Percentiles rank a stretch among this genome's conserved stretches.
These are phyloP conservation scores for Carex littledalei DNA, from an alignment of 176 grass and related monocot species.

Conservation along the genomic window DNA sequence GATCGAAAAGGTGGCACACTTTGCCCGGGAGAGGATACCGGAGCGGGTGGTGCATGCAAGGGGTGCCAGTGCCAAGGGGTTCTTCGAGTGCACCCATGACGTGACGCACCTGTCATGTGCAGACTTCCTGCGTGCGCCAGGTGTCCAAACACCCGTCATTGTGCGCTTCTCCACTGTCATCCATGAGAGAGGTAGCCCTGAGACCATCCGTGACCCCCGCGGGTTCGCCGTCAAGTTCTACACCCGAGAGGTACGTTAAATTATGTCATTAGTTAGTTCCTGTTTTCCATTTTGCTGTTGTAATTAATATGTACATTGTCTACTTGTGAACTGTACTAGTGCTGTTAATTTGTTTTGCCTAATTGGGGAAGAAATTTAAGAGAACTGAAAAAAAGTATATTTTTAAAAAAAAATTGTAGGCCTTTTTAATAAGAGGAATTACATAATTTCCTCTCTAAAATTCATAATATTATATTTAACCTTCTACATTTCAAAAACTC, in stretches of 20 bases:
- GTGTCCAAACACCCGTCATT: conserved; percentile 48
- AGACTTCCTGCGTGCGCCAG: conserved; percentile 72
- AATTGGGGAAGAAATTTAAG: too few relatives aligned
- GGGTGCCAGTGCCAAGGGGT: conserved; percentile 79
- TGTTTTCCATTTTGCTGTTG: neutral
- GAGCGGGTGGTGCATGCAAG: conserved; percentile 84
- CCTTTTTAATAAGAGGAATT: neutral
- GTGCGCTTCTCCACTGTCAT: conserved; percentile 92
- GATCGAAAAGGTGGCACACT: conserved; percentile 77
- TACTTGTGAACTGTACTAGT: neutral
- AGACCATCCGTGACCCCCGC: conserved; percentile 88
- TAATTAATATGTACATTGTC: neutral
- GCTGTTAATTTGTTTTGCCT: too few relatives aligned
- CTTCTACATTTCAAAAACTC: too few relatives aligned
- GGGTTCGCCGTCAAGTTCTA: conserved; percentile 97
- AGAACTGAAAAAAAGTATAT: too few relatives aligned
- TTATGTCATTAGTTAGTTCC: neutral
- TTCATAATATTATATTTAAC: too few relatives aligned
- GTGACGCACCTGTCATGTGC: conserved; percentile 58
- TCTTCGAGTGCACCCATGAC: conserved; percentile 86
- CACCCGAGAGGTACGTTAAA: conserved; percentile 43
- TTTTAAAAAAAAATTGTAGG: too few relatives aligned
- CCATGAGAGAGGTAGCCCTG: conserved; percentile 77
- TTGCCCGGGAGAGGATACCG: conserved; percentile 81
- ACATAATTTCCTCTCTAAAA: too few relatives aligned